Evolutionary conservation across 1,284 basidiomycete genomes (phyloP).

Genomic region (Fistulinella cinereoalba): DNA sequence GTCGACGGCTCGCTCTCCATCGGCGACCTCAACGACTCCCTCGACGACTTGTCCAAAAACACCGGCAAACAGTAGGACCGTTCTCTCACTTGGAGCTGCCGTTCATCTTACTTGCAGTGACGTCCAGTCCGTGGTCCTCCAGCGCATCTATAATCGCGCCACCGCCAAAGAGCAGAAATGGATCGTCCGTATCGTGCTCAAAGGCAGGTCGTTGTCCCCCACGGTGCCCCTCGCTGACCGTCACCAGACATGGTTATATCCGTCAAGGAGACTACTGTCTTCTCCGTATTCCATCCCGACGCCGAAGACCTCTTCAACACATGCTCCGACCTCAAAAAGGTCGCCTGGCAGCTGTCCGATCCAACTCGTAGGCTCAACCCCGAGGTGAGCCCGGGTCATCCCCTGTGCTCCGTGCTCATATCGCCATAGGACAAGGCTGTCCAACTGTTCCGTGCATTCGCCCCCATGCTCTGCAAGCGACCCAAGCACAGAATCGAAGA

Average conservation of each 20-base stretch:
- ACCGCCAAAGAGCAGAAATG: constrained; percentile 86
- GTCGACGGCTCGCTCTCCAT: constrained; percentile 73
- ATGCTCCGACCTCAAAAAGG: constrained; percentile 90
- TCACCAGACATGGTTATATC: constrained; percentile 71
- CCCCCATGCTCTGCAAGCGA: constrained; percentile 91
- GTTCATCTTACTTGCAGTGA: constrained; percentile 47
- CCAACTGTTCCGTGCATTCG: constrained; percentile 79
- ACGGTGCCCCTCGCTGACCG: no score
- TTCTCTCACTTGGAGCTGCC: background rate
- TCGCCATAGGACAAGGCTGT: constrained; percentile 69
- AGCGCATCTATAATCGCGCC: constrained; percentile 71
- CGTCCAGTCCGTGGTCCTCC: constrained; percentile 69
- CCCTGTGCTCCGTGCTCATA: background rate
- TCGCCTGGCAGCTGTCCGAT: constrained; percentile 80
- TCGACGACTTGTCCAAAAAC: constrained; percentile 72
- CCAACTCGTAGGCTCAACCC: constrained; percentile 58
- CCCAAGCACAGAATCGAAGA: constrained; percentile 77
- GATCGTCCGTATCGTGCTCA: constrained; percentile 90
- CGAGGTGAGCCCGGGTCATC: constrained; percentile 42
- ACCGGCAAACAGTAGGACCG: constrained; percentile 61
- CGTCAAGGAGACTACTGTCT: constrained; percentile 85
- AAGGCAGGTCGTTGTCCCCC: constrained; percentile 51
- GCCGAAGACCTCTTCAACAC: constrained; percentile 90
- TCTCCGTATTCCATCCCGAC: constrained; percentile 86
- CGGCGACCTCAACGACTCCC: constrained; percentile 73